Conservation (phyloP, 116 monocot species). For the Iris pallida region DNA sequence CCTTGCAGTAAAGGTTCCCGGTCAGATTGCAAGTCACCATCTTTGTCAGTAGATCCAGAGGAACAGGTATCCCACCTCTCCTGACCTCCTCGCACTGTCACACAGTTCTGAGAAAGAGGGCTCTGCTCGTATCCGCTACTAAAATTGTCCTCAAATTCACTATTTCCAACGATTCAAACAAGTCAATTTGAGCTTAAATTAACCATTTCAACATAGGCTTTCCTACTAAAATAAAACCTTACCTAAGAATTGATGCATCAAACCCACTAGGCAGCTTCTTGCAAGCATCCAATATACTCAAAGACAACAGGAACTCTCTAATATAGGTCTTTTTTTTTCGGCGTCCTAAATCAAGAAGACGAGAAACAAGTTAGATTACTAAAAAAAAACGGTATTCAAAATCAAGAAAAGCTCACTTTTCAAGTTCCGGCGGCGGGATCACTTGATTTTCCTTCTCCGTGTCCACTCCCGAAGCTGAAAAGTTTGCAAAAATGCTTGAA, state of each 20-base stretch:
- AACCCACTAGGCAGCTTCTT: conserved; percentile 61
- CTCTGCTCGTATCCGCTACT: conserved; percentile 24
- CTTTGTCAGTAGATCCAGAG: conserved; percentile 67
- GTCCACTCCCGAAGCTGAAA: conserved; percentile 43
- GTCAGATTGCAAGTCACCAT: conserved; percentile 52
- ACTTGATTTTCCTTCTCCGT: conserved; percentile 26
- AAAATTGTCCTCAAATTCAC: conserved; percentile 48
- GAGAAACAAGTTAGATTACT: too few relatives aligned
- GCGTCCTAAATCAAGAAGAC: too few relatives aligned
- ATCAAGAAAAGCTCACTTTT: conserved; percentile 26
- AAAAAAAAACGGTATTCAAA: too few relatives aligned
- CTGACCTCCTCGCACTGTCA: conserved; percentile 29
- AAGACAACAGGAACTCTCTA: conserved; percentile 68
- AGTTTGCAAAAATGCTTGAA: too few relatives aligned
- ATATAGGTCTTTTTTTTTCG: conserved; percentile 39
- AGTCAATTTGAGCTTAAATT: background rate
- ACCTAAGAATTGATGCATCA: conserved; percentile 64
- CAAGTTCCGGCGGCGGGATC: conserved; percentile 1
- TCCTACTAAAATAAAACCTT: background rate
- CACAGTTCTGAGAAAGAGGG: conserved; percentile 22
- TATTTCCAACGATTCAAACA: conserved; percentile 24
- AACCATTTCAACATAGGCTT: too few relatives aligned
- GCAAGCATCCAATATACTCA: conserved; percentile 58
- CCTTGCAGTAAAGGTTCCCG: conserved; percentile 46
- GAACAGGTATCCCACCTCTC: conserved; percentile 79